phyloP scores from a whole-genome alignment of 352 stramenopile species.

The Globisporangium cederbergense region DNA sequence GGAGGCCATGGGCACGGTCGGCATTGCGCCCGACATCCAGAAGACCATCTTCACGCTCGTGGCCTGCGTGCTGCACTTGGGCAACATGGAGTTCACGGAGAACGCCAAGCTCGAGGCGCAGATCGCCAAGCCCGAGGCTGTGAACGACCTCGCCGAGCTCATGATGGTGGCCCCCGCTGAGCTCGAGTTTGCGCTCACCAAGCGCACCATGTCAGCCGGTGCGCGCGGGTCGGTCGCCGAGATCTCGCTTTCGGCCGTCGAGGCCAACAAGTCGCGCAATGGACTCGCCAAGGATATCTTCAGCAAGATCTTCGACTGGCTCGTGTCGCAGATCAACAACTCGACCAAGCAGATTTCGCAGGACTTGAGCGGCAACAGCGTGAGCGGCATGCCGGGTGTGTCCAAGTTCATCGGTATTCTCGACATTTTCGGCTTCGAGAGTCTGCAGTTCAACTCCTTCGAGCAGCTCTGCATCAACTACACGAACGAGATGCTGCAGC shows the following conservation, averaged over 20 bases:
- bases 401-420: slow-evolving; percentile 93
- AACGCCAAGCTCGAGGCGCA: slow-evolving; percentile 84
- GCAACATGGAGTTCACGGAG: slow-evolving; percentile 93
- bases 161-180: slow-evolving; percentile 83
- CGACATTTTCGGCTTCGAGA: slow-evolving; percentile 98
- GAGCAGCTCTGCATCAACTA: slow-evolving; percentile 97
- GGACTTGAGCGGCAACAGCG: slow-evolving; percentile 11
- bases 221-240: slow-evolving; percentile 83
- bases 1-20: slow-evolving; percentile 91
- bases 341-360: slow-evolving; percentile 74
- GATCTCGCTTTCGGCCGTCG: slow-evolving; percentile 75
- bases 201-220: slow-evolving; percentile 85
- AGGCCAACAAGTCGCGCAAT: slow-evolving; percentile 90
- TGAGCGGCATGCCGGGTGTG: slow-evolving; percentile 19
- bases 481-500: slow-evolving; percentile 95
- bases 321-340: slow-evolving; percentile 93
- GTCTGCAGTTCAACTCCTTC: slow-evolving; percentile 91
- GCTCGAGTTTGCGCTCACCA: slow-evolving; percentile 88
- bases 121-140: slow-evolving; percentile 58
- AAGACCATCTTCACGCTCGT: slow-evolving; percentile 95
- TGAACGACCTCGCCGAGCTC: slow-evolving; percentile 73
- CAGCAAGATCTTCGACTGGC: slow-evolving; percentile 96
- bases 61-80: slow-evolving; percentile 96
- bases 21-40: slow-evolving; percentile 87
- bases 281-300: slow-evolving; percentile 96